These are phyloP conservation scores for Helianthus annuus DNA, from an alignment of 129 eudicot species.

Conservation along the genomic window DNA sequence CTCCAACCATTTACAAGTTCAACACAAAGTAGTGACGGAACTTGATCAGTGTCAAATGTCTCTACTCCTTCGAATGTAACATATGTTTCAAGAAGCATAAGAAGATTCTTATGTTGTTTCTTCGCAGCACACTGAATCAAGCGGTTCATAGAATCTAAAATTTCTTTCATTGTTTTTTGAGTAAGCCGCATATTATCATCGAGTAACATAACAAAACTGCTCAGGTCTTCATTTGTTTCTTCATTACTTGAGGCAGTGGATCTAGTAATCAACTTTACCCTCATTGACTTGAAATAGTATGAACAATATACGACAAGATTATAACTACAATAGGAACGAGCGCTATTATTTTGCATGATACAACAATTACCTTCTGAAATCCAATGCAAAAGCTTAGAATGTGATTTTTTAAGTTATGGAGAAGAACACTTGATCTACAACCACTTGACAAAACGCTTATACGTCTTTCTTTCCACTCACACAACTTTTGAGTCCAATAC, in stretches of 20 bases:
- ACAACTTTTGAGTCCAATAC: constrained; percentile 14
- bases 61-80: not conserved
- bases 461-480: constrained; percentile 8
- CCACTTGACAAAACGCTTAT: not conserved
- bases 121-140: not conserved
- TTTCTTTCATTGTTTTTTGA: not conserved
- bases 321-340: not conserved
- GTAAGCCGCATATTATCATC: not conserved
- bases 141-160: constrained; percentile 9
- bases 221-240: not conserved
- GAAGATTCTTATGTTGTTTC: not conserved
- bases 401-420: not conserved
- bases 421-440: not conserved
- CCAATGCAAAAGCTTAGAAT: constrained; percentile 5
- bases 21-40: not conserved
- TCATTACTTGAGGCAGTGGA: not conserved
- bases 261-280: not conserved
- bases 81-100: not conserved
- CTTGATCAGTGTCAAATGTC: not conserved
- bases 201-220: not conserved
- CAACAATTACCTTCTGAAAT: constrained; percentile 1
- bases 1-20: constrained; percentile 13
- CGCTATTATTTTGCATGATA: constrained; percentile 11
- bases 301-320: not conserved
- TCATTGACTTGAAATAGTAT: not conserved